Evolutionary conservation across 352 stramenopile species (phyloP).

Genomic region (Phytopythium boreale): DNA sequence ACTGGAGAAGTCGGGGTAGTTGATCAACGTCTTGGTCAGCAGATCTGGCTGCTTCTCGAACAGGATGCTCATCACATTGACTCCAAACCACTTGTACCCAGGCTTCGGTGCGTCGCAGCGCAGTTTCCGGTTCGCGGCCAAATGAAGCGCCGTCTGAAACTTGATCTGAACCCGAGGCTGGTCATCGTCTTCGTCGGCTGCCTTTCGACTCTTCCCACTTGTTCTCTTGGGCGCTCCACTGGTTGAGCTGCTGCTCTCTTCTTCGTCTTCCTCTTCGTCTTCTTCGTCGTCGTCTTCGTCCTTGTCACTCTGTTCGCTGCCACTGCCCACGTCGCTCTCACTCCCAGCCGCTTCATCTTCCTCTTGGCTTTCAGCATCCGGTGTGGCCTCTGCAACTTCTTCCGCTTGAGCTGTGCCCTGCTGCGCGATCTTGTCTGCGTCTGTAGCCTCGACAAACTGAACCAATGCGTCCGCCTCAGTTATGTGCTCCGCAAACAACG

Average conservation of each 20-base stretch:
- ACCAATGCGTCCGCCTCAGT: conserved; percentile 31
- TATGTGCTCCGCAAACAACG: conserved; percentile 48
- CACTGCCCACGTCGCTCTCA: conserved; percentile 5
- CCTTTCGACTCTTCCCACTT: conserved; percentile 8
- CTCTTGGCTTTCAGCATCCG: conserved; percentile 1
- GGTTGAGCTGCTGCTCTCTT: conserved; percentile 1
- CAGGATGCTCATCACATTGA: conserved; percentile 49
- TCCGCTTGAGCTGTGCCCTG: background rate
- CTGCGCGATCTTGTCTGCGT: conserved; percentile 7
- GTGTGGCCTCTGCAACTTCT: conserved; percentile 5
- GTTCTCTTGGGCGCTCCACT: background rate
- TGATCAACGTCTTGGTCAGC: conserved; percentile 37
- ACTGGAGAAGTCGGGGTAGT: conserved; percentile 40
- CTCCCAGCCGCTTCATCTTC: conserved; percentile 3
- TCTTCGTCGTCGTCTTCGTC: conserved; percentile 8
- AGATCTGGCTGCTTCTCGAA: conserved; percentile 31
- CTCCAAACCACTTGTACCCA: conserved; percentile 44
- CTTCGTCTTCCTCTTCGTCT: background rate
- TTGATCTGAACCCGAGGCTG: conserved; percentile 29
- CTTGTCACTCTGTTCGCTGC: conserved; percentile 9
- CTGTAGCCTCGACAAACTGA: conserved; percentile 23
- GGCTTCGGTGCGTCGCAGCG: conserved; percentile 22
- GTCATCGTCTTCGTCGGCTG: background rate
- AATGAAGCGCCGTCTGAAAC: conserved; percentile 48
- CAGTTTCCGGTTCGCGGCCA: conserved; percentile 43